Percentiles rank a stretch among this genome's conserved stretches.
Evolutionary conservation across 2,329 filamentous ascomycete species (phyloP).

Genomic region (Tympanopsis confertula): DNA sequence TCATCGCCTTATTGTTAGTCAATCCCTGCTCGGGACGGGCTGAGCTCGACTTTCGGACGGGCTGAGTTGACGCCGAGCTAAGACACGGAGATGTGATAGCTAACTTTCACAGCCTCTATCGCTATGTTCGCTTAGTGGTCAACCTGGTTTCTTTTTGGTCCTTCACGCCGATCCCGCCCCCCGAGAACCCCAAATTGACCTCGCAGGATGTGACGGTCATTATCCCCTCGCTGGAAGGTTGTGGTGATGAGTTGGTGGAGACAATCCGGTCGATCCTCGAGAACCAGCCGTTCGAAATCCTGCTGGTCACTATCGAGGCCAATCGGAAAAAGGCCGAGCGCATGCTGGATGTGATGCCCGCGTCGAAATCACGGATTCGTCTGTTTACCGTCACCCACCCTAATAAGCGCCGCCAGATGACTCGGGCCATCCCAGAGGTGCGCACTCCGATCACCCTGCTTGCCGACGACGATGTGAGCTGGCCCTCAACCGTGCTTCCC

Average conservation of each 20-base stretch:
- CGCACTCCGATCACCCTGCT: constrained; percentile 52
- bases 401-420: constrained; percentile 60
- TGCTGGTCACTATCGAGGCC: constrained; percentile 52
- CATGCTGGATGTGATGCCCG: constrained; percentile 29
- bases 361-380: constrained; percentile 30
- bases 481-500: constrained; percentile 44
- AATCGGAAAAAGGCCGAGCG: constrained; percentile 41
- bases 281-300: constrained; percentile 33
- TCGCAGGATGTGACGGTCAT: constrained; percentile 54
- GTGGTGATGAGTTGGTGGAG: constrained; percentile 46
- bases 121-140: constrained; percentile 50
- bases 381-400: constrained; percentile 49
- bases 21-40: too few relatives aligned
- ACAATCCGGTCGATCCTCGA: constrained; percentile 41
- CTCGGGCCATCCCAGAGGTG: constrained; percentile 52
- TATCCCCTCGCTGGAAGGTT: constrained; percentile 50
- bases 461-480: constrained; percentile 56
- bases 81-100: too few relatives aligned
- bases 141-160: constrained; percentile 53
- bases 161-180: constrained; percentile 47
- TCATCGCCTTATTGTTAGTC: neutral
- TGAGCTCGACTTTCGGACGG: too few relatives aligned
- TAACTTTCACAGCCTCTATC: constrained; percentile 42
- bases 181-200: constrained; percentile 44
- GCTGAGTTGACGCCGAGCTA: too few relatives aligned